Evolutionary conservation across 176 grass and related monocot species (phyloP).

Genomic region (Bromus sterilis): DNA sequence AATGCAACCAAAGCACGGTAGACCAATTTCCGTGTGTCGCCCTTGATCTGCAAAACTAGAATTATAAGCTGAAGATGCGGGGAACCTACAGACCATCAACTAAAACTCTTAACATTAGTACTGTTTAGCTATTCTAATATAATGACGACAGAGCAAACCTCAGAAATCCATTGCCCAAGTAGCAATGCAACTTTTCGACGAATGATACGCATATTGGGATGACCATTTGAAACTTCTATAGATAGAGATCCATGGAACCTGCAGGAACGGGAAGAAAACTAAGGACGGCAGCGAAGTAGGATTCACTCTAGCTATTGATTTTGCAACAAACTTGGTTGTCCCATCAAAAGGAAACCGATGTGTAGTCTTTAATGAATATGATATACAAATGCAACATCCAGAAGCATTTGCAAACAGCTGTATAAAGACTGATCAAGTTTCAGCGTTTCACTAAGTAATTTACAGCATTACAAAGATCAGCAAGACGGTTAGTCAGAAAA

Average conservation of each 20-base stretch:
- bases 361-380: background rate
- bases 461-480: background rate
- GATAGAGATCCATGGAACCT: slow-evolving; percentile 87
- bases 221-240: slow-evolving; percentile 83
- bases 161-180: slow-evolving; percentile 95
- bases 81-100: background rate
- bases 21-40: slow-evolving; percentile 76
- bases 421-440: background rate
- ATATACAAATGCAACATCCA: slow-evolving; percentile 17
- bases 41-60: slow-evolving; percentile 73
- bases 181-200: slow-evolving; percentile 89
- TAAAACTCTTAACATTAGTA: background rate
- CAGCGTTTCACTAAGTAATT: slow-evolving; percentile 20
- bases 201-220: slow-evolving; percentile 94
- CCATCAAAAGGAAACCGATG: background rate
- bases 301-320: slow-evolving; percentile 2
- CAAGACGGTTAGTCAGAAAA: too few relatives aligned
- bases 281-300: background rate
- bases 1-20: slow-evolving; percentile 88
- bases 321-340: background rate
- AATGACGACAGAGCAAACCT: slow-evolving; percentile 50
- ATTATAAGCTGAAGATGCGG: slow-evolving; percentile 24
- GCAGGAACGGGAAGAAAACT: slow-evolving; percentile 18
- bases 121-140: slow-evolving; percentile 19
- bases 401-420: background rate